Percentiles rank a stretch among this genome's conserved stretches.
Evolutionary conservation across 495 filamentous ascomycete genomes (phyloP).

Genomic region (Trichoderma parareesei): DNA sequence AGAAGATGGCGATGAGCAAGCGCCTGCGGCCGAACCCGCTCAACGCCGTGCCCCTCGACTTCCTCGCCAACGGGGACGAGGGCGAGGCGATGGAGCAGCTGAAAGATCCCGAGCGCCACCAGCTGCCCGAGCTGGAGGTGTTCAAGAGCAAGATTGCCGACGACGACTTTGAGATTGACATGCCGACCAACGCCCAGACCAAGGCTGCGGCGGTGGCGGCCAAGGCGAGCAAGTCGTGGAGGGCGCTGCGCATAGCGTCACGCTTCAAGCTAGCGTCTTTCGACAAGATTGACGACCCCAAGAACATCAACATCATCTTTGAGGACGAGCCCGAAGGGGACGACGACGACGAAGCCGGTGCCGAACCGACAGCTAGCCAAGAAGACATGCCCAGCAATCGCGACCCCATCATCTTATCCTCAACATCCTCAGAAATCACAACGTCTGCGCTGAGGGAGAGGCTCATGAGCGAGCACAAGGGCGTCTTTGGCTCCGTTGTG

Average conservation of each 20-base stretch:
- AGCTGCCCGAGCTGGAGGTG: slow-evolving; percentile 34
- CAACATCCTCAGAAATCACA: slow-evolving; percentile 31
- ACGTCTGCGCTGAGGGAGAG: slow-evolving; percentile 30
- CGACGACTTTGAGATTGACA: slow-evolving; percentile 76
- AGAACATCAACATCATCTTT: slow-evolving; percentile 51
- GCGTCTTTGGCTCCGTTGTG: slow-evolving; percentile 30
- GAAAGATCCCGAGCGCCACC: slow-evolving; percentile 36
- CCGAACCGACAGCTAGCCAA: slow-evolving; percentile 16
- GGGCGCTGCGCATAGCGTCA: slow-evolving; percentile 69
- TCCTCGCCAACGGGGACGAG: slow-evolving; percentile 57
- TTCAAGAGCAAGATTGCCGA: slow-evolving; percentile 55
- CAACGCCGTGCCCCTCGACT: slow-evolving; percentile 65
- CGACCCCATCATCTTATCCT: slow-evolving; percentile 34
- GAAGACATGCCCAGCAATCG: slow-evolving; percentile 32
- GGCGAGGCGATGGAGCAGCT: slow-evolving; percentile 38
- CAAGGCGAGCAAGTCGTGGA: slow-evolving; percentile 84
- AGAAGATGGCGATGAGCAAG: slow-evolving; percentile 56
- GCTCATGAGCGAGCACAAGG: slow-evolving; percentile 34
- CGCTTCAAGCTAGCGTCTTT: slow-evolving; percentile 64
- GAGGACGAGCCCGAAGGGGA: slow-evolving; percentile 22
- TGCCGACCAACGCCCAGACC: slow-evolving; percentile 62
- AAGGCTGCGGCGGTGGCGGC: slow-evolving; percentile 55
- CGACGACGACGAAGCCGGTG: slow-evolving; percentile 18
- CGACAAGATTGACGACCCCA: slow-evolving; percentile 77
- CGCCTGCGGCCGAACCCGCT: slow-evolving; percentile 57